Evolutionary conservation across 1,284 basidiomycete species (phyloP).

Genomic region (Boletus smithii): DNA sequence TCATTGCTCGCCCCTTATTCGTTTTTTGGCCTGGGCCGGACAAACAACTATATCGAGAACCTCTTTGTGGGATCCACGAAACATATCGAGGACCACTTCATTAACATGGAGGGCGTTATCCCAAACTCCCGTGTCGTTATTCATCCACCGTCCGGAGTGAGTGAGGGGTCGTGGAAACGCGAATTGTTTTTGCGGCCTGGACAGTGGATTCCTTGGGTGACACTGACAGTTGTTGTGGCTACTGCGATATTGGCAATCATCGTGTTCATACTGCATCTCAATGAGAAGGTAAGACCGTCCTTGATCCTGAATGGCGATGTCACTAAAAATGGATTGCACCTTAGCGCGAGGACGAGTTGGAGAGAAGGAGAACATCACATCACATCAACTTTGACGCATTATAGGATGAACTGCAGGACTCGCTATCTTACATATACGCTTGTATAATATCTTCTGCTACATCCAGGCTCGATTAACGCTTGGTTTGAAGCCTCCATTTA

Average conservation of each 20-base stretch:
- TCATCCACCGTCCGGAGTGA: slow-evolving; percentile 61
- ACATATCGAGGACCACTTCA: slow-evolving; percentile 65
- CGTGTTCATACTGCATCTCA: slow-evolving; percentile 84
- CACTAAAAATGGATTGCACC: slow-evolving; percentile 7
- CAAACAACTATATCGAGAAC: slow-evolving; percentile 99
- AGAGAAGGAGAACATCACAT: slow-evolving; percentile 82
- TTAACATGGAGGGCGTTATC: slow-evolving; percentile 94
- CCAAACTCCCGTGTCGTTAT: slow-evolving; percentile 98
- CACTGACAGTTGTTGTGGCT: slow-evolving; percentile 75
- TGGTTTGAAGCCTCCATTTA: slow-evolving; percentile 34
- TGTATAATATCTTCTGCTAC: slow-evolving; percentile 9
- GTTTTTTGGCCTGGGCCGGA: slow-evolving; percentile 95
- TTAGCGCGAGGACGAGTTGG: slow-evolving; percentile 89
- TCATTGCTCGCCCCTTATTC: slow-evolving; percentile 88
- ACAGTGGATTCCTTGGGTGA: slow-evolving; percentile 98
- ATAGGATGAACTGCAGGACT: slow-evolving; percentile 34
- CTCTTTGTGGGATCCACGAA: slow-evolving; percentile 89
- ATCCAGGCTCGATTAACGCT: slow-evolving; percentile 1
- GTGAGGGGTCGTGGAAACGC: slow-evolving; percentile 71
- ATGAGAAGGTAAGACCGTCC: slow-evolving; percentile 71
- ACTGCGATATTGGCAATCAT: slow-evolving; percentile 76
- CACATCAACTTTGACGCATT: slow-evolving; percentile 97
- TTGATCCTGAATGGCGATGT: slow-evolving; percentile 2
- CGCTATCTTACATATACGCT: slow-evolving; percentile 19
- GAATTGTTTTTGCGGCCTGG: slow-evolving; percentile 93